These are phyloP conservation scores for Ophiostoma populinum DNA, from an alignment of 2,329 filamentous ascomycete genomes.

Conservation along the genomic window DNA sequence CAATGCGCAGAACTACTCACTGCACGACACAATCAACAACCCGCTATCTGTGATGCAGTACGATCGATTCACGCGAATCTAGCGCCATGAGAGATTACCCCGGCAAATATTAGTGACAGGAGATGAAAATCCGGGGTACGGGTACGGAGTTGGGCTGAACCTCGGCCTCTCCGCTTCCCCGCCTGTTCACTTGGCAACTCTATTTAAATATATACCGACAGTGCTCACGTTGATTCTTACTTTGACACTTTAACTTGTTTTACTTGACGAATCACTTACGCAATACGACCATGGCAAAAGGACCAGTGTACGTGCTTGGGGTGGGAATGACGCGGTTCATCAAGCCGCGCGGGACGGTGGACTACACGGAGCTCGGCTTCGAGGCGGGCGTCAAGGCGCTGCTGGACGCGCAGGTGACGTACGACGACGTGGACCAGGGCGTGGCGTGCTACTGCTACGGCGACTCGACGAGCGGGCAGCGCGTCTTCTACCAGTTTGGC, in stretches of 20 bases:
- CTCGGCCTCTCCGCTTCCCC: too few relatives aligned
- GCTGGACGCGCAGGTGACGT: conserved; percentile 75
- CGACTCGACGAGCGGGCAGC: conserved; percentile 85
- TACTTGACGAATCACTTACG: not conserved
- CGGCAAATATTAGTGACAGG: too few relatives aligned
- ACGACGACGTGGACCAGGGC: conserved; percentile 89
- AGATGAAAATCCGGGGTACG: too few relatives aligned
- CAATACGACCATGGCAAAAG: conserved; percentile 32
- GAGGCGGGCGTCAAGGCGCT: conserved; percentile 83
- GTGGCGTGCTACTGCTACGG: conserved; percentile 98
- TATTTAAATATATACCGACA: too few relatives aligned
- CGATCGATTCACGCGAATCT: too few relatives aligned
- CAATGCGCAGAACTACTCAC: too few relatives aligned
- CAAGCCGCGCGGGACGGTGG: conserved; percentile 84
- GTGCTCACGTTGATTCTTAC: too few relatives aligned
- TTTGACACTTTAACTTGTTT: not conserved
- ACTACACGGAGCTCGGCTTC: conserved; percentile 88
- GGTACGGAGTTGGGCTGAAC: too few relatives aligned
- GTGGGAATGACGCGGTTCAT: conserved; percentile 99
- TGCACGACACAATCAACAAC: too few relatives aligned
- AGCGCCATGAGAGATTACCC: too few relatives aligned
- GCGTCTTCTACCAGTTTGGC: conserved; percentile 97
- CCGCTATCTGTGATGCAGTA: too few relatives aligned
- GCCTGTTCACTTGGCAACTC: too few relatives aligned
- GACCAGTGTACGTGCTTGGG: conserved; percentile 69